Evolutionary conservation across 768 basidiomycete genomes (phyloP).

Genomic region (Boletellus sp.): DNA sequence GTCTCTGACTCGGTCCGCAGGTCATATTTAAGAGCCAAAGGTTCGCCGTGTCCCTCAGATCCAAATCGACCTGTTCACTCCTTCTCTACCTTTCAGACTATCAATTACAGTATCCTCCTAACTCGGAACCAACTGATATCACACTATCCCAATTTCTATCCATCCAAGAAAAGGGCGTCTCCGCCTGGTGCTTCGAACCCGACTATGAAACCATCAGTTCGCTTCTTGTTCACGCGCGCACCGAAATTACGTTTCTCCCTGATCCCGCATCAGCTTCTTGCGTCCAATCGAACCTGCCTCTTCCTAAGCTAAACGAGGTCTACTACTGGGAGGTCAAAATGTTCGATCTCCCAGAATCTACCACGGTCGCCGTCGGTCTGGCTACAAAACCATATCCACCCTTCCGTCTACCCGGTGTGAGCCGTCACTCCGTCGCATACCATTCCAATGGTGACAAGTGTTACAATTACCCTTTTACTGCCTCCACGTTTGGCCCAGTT

Average conservation of each 20-base stretch:
- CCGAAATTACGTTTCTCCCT: conserved; percentile 97
- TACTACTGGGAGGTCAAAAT: conserved; percentile 99
- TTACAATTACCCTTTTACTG: conserved; percentile 93
- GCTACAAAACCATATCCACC: conserved; percentile 97
- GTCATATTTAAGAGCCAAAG: conserved; percentile 83
- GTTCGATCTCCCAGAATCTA: conserved; percentile 89
- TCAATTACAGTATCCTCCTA: conserved; percentile 86
- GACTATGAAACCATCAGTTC: conserved; percentile 95
- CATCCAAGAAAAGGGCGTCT: conserved; percentile 99
- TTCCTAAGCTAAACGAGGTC: conserved; percentile 97
- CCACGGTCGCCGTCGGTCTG: conserved; percentile 87
- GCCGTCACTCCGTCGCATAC: conserved; percentile 88
- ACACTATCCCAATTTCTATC: conserved; percentile 97
- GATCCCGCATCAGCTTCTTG: conserved; percentile 91
- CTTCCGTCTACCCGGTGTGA: conserved; percentile 87
- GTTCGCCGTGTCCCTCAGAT: conserved; percentile 40
- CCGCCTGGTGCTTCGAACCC: conserved; percentile 98
- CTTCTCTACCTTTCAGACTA: conserved; percentile 49
- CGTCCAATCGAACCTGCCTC: conserved; percentile 93
- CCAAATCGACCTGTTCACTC: conserved; percentile 6
- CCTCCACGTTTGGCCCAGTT: conserved; percentile 73
- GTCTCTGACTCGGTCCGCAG: conserved; percentile 62
- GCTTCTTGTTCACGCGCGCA: conserved; percentile 89
- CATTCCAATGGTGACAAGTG: conserved; percentile 97
- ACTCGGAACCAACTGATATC: conserved; percentile 96